Base-by-base conservation (phyloP, 805 yeast species). In the Wickerhamomyces alni region DNA sequence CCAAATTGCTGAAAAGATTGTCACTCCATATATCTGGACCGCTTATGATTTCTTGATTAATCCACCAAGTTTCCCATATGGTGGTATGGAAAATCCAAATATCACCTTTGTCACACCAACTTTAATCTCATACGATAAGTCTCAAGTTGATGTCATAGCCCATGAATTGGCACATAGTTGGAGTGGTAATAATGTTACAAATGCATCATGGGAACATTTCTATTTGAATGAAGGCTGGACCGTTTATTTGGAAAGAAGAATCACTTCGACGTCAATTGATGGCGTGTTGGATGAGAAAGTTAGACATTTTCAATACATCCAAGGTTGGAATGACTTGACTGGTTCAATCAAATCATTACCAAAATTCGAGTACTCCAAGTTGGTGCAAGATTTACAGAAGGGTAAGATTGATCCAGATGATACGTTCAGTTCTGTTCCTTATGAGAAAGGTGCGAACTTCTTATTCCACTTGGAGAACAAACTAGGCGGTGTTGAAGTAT, bases 221-320 rank as follows among this genome's bases (percentile, higher is more conserved):
- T 88, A 95, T 93, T 73, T 88, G 49, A 88, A 88, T 59, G 96
- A 88, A 66, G 96, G 96, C 28, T 88, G 96, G 96, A 87, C 96
- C 6, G 96, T 88, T 30, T 88, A 88, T 59, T 62, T 88, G 28
- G 96, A 88, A 62, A 75, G 96, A 58, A 69, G 95, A 52, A 87
- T 88, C 43, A 66, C 78, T 11, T 31, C 34, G 22, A 49, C 54
- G 16, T 45, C 39, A 10, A 25, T 48, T 21, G 47, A 50, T 35
- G 95, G 85, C 15, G 74, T 70, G 13, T 59, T 87, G n/a, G 87
- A 86, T 54, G 95, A 85, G 51, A 62, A 77, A 25, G 69, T 75
- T 31, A 75, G 96, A 56, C 91, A 87, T 51, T 85, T 88, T 57
- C 72, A 81, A 45, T 87, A 88, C 29, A 79, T 88, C 45, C 82